These are phyloP conservation scores for Pythium folliculosum DNA, from an alignment of 352 stramenopile genomes.

Conservation along the genomic window DNA sequence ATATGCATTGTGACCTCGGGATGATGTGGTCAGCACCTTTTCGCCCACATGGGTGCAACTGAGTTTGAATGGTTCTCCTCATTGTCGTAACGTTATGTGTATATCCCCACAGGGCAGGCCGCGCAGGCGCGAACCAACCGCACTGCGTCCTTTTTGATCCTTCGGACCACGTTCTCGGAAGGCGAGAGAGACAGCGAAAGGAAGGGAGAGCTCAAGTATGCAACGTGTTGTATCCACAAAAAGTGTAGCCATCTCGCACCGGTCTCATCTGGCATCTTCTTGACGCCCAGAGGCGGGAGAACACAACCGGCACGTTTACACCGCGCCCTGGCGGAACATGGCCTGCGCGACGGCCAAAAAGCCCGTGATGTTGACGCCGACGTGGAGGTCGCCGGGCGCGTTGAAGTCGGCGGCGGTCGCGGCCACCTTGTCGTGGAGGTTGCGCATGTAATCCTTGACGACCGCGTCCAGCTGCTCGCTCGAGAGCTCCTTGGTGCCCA, in stretches of 20 bases:
- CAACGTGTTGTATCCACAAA: constrained; percentile 1
- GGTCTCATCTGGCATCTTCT: neutral
- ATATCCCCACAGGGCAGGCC: no score
- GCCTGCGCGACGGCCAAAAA: constrained; percentile 97
- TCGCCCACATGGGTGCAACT: no score
- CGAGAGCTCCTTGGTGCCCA: constrained; percentile 55
- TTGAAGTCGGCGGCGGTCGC: constrained; percentile 80
- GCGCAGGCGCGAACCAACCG: no score
- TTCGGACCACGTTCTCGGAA: neutral
- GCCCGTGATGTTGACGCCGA: constrained; percentile 95
- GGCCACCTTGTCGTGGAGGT: constrained; percentile 70
- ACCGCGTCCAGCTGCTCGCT: constrained; percentile 69
- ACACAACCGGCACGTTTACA: constrained; percentile 62
- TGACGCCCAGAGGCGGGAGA: neutral
- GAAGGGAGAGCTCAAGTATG: no score
- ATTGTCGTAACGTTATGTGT: no score
- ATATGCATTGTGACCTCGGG: no score
- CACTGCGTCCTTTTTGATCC: no score
- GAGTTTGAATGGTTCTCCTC: no score
- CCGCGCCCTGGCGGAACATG: constrained; percentile 96
- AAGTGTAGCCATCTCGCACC: constrained; percentile 6
- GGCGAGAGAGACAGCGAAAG: neutral
- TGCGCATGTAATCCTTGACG: constrained; percentile 85
- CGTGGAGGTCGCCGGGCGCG: constrained; percentile 70
- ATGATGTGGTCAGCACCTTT: no score